A percentile compares a stretch with the other conserved stretches of the same genome.
Evolutionary conservation across 2,329 filamentous ascomycete genomes (phyloP).

Genomic region (Celoporthe dispersa): DNA sequence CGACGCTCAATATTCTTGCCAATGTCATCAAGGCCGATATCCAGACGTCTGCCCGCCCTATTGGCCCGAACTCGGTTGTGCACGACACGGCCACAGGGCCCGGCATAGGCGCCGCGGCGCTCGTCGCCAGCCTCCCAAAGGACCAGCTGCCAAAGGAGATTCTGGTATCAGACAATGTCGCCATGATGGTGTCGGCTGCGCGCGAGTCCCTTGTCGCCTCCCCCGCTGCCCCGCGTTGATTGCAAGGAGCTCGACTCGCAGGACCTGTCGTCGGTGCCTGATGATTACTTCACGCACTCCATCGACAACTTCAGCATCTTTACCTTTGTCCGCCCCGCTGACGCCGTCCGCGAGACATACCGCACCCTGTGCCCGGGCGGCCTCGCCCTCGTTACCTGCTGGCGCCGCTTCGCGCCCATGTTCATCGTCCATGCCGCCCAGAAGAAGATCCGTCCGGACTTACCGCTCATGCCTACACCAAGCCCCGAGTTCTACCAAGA

Average conservation of each 20-base stretch:
- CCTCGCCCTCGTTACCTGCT: slow-evolving; percentile 34
- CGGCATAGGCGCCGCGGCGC: slow-evolving; percentile 36
- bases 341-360: slow-evolving; percentile 34
- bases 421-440: slow-evolving; percentile 35
- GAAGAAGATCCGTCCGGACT: slow-evolving; percentile 35
- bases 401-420: slow-evolving; percentile 35
- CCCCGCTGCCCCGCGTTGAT: slow-evolving; percentile 35
- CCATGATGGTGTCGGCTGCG: slow-evolving; percentile 37
- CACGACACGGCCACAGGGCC: slow-evolving; percentile 40
- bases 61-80: slow-evolving; percentile 36
- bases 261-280: slow-evolving; percentile 33
- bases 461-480: slow-evolving; percentile 35
- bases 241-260: slow-evolving; percentile 36
- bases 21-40: slow-evolving; percentile 35
- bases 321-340: slow-evolving; percentile 32
- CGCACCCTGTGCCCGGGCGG: slow-evolving; percentile 34
- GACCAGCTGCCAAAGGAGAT: slow-evolving; percentile 36
- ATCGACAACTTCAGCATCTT: slow-evolving; percentile 38
- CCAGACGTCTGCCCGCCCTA: slow-evolving; percentile 35
- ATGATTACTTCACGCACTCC: slow-evolving; percentile 35
- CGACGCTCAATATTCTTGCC: slow-evolving; percentile 37
- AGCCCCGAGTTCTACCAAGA: slow-evolving; percentile 34
- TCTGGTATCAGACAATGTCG: slow-evolving; percentile 37
- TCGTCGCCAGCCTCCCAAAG: slow-evolving; percentile 34
- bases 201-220: slow-evolving; percentile 35